These are phyloP conservation scores for Zygoascus sp. DNA, from an alignment of 1,139 yeast species.

Conservation along the genomic window DNA sequence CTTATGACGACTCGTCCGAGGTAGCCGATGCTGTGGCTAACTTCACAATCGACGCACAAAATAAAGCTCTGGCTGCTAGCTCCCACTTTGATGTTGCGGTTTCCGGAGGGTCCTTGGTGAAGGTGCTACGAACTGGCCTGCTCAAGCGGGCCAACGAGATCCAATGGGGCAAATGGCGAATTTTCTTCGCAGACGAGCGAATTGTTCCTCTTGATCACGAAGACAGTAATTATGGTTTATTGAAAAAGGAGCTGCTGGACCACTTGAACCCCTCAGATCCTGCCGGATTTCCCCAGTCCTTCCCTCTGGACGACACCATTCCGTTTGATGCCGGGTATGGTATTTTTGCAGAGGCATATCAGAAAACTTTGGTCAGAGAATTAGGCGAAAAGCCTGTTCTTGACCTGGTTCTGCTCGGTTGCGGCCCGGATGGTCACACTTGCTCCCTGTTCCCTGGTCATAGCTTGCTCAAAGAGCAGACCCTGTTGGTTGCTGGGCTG, in stretches of 20 bases:
- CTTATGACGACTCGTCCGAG: slow-evolving; percentile 26
- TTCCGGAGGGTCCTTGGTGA: slow-evolving; percentile 86
- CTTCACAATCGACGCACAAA: slow-evolving; percentile 77
- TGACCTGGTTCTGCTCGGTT: slow-evolving; percentile 62
- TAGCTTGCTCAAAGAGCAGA: slow-evolving; percentile 29
- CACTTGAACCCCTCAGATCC: slow-evolving; percentile 22
- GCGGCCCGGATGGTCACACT: slow-evolving; percentile 81
- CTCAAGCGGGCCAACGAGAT: slow-evolving; percentile 50
- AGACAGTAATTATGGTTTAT: slow-evolving; percentile 65
- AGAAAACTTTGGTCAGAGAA: slow-evolving; percentile 40
- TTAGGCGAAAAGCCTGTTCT: slow-evolving; percentile 36
- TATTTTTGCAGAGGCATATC: slow-evolving; percentile 53
- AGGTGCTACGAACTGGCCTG: slow-evolving; percentile 66
- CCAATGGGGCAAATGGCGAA: slow-evolving; percentile 63
- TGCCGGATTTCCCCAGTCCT: slow-evolving; percentile 56
- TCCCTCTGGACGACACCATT: slow-evolving; percentile 39
- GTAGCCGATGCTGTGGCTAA: slow-evolving; percentile 72
- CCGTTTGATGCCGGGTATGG: slow-evolving; percentile 38
- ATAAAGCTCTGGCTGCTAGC: slow-evolving; percentile 46
- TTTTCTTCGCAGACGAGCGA: slow-evolving; percentile 70
- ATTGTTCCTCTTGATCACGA: slow-evolving; percentile 61
- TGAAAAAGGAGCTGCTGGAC: slow-evolving; percentile 53
- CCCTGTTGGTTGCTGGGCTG: slow-evolving; percentile 39
- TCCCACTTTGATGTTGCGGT: slow-evolving; percentile 65
- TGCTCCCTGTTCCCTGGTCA: slow-evolving; percentile 66